A percentile compares a stretch with the other conserved stretches of the same genome.
These are phyloP conservation scores for Kokia cookei DNA, from an alignment of 441 rosid species.

Conservation along the genomic window DNA sequence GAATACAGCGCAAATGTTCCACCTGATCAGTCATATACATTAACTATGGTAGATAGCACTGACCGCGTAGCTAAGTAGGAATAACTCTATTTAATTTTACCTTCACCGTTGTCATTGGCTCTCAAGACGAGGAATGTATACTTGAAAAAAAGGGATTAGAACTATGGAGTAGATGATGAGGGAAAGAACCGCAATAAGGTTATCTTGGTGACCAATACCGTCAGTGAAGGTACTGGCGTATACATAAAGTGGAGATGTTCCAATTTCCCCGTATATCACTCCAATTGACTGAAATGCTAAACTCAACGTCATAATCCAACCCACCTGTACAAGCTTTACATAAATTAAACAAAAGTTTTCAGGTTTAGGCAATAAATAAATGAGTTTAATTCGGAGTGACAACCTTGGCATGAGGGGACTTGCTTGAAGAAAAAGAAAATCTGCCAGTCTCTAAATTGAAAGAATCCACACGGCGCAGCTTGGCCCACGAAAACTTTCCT, in stretches of 20 bases:
- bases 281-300: constrained; percentile 72
- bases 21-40: constrained; percentile 22
- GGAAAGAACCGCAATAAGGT: constrained; percentile 56
- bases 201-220: constrained; percentile 32
- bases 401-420: background rate
- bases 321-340: constrained; percentile 11
- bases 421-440: constrained; percentile 22
- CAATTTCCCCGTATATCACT: constrained; percentile 68
- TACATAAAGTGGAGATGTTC: constrained; percentile 78
- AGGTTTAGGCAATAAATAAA: background rate
- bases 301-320: constrained; percentile 50
- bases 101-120: constrained; percentile 85
- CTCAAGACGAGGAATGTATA: constrained; percentile 56
- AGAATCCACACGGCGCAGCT: constrained; percentile 52
- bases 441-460: constrained; percentile 52
- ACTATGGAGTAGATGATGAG: constrained; percentile 58
- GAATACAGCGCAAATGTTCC: constrained; percentile 87
- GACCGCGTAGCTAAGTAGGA: no score
- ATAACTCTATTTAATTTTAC: constrained; percentile 15
- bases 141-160: constrained; percentile 50
- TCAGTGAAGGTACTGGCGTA: constrained; percentile 49
- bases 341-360: background rate
- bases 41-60: no score
- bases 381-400: background rate
- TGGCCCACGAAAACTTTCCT: constrained; percentile 47